A percentile compares a stretch with the other conserved stretches of the same genome.
phyloP scores from a whole-genome alignment of 1,139 yeast species.

The Kurtzmaniella quercitrusa region DNA sequence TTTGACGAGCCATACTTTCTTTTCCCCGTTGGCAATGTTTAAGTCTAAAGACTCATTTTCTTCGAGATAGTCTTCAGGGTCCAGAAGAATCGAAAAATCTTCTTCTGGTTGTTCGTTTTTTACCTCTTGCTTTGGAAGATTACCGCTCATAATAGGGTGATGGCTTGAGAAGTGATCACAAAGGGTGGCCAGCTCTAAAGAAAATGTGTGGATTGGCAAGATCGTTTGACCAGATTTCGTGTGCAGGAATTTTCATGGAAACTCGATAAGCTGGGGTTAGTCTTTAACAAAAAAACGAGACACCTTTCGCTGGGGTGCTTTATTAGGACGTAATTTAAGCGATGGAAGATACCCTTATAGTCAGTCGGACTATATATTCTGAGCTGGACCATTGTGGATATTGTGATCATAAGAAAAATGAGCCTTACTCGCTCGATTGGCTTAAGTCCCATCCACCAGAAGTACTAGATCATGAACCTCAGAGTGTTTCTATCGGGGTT shows the following conservation, averaged over 20 bases:
- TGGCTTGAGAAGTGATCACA: not conserved
- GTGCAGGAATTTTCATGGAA: not conserved
- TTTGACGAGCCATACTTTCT: slow-evolving; percentile 88
- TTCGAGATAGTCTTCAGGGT: slow-evolving; percentile 47
- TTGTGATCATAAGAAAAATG: slow-evolving; percentile 49
- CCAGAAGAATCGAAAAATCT: slow-evolving; percentile 31
- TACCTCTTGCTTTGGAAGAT: not conserved
- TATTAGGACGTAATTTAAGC: not conserved
- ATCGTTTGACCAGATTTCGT: too few species aligned
- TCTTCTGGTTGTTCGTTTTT: slow-evolving; percentile 5
- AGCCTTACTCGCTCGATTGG: slow-evolving; percentile 33
- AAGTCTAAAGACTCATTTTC: slow-evolving; percentile 62
- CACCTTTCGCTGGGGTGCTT: not conserved
- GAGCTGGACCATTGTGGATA: slow-evolving; percentile 54
- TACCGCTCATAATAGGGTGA: not conserved
- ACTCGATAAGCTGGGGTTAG: too few species aligned
- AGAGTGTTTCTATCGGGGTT: slow-evolving; percentile 46
- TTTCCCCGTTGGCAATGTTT: slow-evolving; percentile 49
- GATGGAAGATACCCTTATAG: slow-evolving; percentile 8
- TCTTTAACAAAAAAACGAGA: too few species aligned
- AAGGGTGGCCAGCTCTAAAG: not conserved
- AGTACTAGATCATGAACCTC: slow-evolving; percentile 11
- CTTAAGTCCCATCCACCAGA: slow-evolving; percentile 16
- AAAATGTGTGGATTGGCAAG: not conserved
- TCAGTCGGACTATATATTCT: slow-evolving; percentile 20